These are phyloP conservation scores for Suhomyces sp. DNA, from an alignment of 805 yeast species.

Conservation along the genomic window DNA sequence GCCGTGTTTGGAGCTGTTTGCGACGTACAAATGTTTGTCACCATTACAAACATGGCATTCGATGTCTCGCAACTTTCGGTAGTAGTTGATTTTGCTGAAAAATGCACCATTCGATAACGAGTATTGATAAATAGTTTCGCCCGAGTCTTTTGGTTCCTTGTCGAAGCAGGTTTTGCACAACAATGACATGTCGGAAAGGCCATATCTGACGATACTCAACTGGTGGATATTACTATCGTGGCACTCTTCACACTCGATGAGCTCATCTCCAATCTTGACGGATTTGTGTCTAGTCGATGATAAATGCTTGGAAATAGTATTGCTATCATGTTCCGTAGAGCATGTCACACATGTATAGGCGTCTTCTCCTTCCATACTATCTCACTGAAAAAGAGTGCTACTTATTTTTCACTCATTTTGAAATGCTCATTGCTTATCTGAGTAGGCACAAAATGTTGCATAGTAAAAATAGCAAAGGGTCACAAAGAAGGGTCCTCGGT, in stretches of 20 bases:
- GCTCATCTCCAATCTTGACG: conserved; percentile 39
- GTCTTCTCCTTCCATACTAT: neutral
- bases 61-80: conserved; percentile 49
- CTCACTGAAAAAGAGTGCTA: neutral
- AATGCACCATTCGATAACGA: conserved; percentile 54
- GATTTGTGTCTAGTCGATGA: conserved; percentile 53
- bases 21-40: conserved; percentile 41
- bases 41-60: conserved; percentile 44
- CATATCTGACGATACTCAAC: conserved; percentile 49
- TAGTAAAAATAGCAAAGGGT: neutral
- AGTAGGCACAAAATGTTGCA: neutral
- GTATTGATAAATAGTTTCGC: conserved; percentile 48
- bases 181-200: conserved; percentile 52
- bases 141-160: conserved; percentile 28
- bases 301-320: conserved; percentile 51
- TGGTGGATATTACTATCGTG: conserved; percentile 52
- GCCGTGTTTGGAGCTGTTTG: conserved; percentile 12
- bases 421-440: neutral
- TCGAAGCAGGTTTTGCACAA: conserved; percentile 46
- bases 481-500: neutral
- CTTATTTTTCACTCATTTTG: neutral
- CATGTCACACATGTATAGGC: conserved; percentile 48
- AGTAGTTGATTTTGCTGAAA: conserved; percentile 46
- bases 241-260: conserved; percentile 55
- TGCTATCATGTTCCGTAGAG: conserved; percentile 26